Percentiles rank a stretch among this genome's conserved stretches.
Evolutionary conservation across 495 filamentous ascomycete species (phyloP).

Genomic region (Penicillium arizonense): DNA sequence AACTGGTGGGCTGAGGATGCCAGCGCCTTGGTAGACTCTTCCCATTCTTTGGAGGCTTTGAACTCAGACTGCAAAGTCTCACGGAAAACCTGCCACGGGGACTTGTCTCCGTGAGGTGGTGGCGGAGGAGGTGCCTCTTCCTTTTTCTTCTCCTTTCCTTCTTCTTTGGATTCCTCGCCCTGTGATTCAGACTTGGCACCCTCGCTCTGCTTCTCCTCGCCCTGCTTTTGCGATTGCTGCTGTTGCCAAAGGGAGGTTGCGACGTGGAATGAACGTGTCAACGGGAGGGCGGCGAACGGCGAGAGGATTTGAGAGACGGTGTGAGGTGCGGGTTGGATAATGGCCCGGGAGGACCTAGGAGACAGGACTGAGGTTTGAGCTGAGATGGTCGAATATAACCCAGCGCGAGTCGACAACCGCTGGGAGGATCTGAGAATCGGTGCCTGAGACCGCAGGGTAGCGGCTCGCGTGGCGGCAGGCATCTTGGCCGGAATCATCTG

Average conservation of each 20-base stretch:
- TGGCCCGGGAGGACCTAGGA: slow-evolving; percentile 4
- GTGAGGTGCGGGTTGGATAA: slow-evolving; percentile 18
- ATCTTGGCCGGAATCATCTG: slow-evolving; percentile 41
- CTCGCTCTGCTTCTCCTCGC: slow-evolving; percentile 43
- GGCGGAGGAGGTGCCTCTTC: slow-evolving; percentile 75
- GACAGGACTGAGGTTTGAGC: slow-evolving; percentile 13
- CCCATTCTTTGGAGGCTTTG: slow-evolving; percentile 98
- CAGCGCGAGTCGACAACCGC: slow-evolving; percentile 52
- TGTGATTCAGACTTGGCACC: slow-evolving; percentile 44
- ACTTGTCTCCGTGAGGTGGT: slow-evolving; percentile 95
- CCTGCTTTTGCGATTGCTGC: slow-evolving; percentile 40
- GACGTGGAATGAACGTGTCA: slow-evolving; percentile 44
- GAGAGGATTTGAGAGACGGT: slow-evolving; percentile 37
- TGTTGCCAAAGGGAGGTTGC: slow-evolving; percentile 37
- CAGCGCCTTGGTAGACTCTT: slow-evolving; percentile 93
- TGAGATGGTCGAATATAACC: slow-evolving; percentile 29
- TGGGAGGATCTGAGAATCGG: slow-evolving; percentile 48
- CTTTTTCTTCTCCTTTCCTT: slow-evolving; percentile 43
- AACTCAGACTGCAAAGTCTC: slow-evolving; percentile 92
- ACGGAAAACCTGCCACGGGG: slow-evolving; percentile 96
- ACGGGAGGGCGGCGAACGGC: slow-evolving; percentile 37
- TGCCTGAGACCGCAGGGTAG: slow-evolving; percentile 36
- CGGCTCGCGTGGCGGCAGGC: slow-evolving; percentile 42
- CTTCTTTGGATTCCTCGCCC: slow-evolving; percentile 41
- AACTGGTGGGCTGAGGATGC: slow-evolving; percentile 85